Conservation (phyloP, 2,329 filamentous ascomycete species). For the Alternaria dauci region DNA sequence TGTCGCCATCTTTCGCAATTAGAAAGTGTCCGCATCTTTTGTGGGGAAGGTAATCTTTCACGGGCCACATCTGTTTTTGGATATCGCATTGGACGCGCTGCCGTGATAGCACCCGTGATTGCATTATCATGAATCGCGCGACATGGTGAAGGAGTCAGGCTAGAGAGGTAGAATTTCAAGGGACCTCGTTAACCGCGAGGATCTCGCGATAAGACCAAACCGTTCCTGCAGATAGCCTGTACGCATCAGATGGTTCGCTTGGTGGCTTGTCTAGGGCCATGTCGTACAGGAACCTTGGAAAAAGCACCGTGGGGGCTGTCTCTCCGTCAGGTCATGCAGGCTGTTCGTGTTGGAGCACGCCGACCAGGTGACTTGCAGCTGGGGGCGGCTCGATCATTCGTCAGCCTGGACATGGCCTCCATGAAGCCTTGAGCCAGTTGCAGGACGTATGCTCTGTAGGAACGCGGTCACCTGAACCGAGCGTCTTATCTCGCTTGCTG, state of each 20-base stretch:
- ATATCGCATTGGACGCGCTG: constrained; percentile 10
- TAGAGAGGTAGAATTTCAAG: constrained; percentile 13
- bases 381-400: constrained; percentile 18
- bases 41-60: constrained; percentile 31
- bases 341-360: constrained; percentile 19
- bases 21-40: constrained; percentile 34
- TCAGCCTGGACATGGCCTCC: constrained; percentile 9
- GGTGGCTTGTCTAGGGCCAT: constrained; percentile 16
- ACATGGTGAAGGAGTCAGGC: constrained; percentile 9
- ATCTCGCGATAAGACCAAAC: constrained; percentile 25
- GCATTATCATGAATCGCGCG: constrained; percentile 20
- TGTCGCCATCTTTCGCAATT: constrained; percentile 32
- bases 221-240: constrained; percentile 37
- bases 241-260: constrained; percentile 27
- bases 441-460: constrained; percentile 30
- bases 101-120: constrained; percentile 10
- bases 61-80: constrained; percentile 26
- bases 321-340: constrained; percentile 20
- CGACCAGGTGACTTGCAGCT: constrained; percentile 41
- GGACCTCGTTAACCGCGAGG: constrained; percentile 18
- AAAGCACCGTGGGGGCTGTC: constrained; percentile 43
- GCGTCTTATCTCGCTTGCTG: constrained; percentile 41
- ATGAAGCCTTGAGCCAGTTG: constrained; percentile 19
- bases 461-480: constrained; percentile 15
- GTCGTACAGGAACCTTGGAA: constrained; percentile 26